Evolutionary conservation across 345 rosid genomes (phyloP), one percentile per base, ranked within the genome.

Genomic region (Eucalyptus cloeziana): DNA sequence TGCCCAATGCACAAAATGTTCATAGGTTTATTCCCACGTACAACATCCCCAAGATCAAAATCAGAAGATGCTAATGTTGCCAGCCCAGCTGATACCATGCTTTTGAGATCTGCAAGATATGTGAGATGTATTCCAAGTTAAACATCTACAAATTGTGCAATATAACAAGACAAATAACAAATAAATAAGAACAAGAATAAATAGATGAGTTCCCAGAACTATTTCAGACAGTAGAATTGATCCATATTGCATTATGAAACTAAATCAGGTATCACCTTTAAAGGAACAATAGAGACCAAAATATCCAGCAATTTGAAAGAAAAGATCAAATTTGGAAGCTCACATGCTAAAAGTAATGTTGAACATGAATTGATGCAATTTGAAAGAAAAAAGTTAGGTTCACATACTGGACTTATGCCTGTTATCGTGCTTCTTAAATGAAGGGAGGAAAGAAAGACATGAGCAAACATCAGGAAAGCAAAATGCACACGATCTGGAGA

Each of bases 41-140:
- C 92, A 87, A 94, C 97, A 91, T 91, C 92, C 71, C 45, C 83
- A 88, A 96, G 91, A 89, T 95, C 96, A 91, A 86, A 95, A 58
- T 90, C 90, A 64, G 94, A 95, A 76, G 96, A 94, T 71, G 93
- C 94, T 13, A 97, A 44, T n/a, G 96, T 92, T 87, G 95, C 91
- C 92, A 97, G 88, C 52, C 99, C 99, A 86, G 91, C 92, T 44
- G 98, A 91, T 51, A 94, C 96, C 99, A 98, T 97, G 90, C 99
- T 97, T 94, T 91, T 98, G 87, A 96, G 86, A 91, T 98, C 99
- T 97, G 92, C 93, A 92, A 81, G 87, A 86, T 3, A 37, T 10
- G 83, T 11, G 47, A 40, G 1, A 40, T 40, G 83, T 40, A 40
- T 37, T 40, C 47, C 30, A 0, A 37, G 3, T 76, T 76, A 76